Conservation (phyloP, 2,329 filamentous ascomycete genomes). For the Didymella pomorum region DNA sequence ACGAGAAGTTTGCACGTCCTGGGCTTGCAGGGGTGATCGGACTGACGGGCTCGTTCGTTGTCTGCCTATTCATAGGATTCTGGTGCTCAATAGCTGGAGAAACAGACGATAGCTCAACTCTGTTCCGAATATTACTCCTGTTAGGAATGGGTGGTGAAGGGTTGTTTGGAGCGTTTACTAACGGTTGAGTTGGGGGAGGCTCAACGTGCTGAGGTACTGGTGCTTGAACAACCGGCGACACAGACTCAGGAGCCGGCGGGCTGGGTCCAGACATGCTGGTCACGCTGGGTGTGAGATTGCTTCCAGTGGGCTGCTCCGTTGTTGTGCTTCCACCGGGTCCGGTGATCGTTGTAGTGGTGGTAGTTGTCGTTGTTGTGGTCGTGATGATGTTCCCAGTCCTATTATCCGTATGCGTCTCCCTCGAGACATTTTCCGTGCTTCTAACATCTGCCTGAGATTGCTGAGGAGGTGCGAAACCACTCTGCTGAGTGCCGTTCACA, state of each 20-base stretch:
- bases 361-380: conserved; percentile 48
- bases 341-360: conserved; percentile 48
- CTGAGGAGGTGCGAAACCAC: conserved; percentile 6
- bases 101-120: conserved; percentile 45
- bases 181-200: conserved; percentile 25
- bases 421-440: conserved; percentile 38
- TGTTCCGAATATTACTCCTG: conserved; percentile 47
- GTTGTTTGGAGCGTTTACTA: conserved; percentile 20
- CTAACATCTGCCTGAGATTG: conserved; percentile 10
- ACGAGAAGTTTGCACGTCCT: conserved; percentile 46
- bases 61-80: conserved; percentile 41
- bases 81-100: conserved; percentile 46
- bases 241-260: conserved; percentile 42
- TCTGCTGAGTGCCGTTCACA: conserved; percentile 1
- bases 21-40: conserved; percentile 42
- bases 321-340: conserved; percentile 47
- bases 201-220: conserved; percentile 14
- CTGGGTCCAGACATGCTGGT: conserved; percentile 46
- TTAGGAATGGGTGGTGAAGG: conserved; percentile 45
- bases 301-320: conserved; percentile 38
- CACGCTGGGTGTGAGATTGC: conserved; percentile 33
- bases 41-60: conserved; percentile 32
- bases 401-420: conserved; percentile 43
- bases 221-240: conserved; percentile 16
- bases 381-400: conserved; percentile 47